Percentiles rank a stretch among this genome's conserved stretches.
Evolutionary conservation across 176 grass and related monocot species (phyloP).

Genomic region (Coix lacrymajobi): DNA sequence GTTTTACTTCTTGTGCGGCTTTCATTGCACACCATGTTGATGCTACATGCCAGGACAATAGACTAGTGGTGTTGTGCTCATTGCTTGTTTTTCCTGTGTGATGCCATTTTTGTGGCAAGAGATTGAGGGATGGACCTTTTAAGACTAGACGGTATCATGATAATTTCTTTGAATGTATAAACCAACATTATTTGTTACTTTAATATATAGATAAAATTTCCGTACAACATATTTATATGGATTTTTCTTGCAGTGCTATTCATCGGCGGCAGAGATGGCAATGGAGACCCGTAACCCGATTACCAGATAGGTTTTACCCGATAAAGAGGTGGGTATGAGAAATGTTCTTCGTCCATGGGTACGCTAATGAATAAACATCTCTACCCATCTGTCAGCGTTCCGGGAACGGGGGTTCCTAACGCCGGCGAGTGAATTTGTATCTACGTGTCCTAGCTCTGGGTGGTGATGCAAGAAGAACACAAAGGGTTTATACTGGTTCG

Average conservation of each 20-base stretch:
- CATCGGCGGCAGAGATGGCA: no score
- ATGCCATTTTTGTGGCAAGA: neutral
- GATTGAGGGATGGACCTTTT: rapidly evolving
- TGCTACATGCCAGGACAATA: neutral
- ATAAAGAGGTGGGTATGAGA: no score
- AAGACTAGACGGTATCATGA: neutral
- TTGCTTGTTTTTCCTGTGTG: neutral
- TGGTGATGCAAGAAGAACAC: no score
- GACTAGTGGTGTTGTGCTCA: neutral
- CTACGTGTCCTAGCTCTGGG: no score
- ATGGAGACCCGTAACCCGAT: no score
- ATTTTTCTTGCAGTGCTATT: neutral
- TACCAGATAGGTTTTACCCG: no score
- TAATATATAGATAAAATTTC: neutral
- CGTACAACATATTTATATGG: neutral
- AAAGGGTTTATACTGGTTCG: no score
- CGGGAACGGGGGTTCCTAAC: no score
- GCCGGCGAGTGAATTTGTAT: no score
- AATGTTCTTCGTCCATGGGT: no score
- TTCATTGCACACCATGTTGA: neutral
- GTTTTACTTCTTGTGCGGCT: constrained; percentile 8
- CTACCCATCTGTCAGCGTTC: no score
- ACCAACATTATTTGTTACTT: neutral
- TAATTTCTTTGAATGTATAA: neutral
- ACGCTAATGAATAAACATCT: no score